These are phyloP conservation scores for Tardiomyces blankii DNA, from an alignment of 1,139 yeast genomes.

Conservation along the genomic window DNA sequence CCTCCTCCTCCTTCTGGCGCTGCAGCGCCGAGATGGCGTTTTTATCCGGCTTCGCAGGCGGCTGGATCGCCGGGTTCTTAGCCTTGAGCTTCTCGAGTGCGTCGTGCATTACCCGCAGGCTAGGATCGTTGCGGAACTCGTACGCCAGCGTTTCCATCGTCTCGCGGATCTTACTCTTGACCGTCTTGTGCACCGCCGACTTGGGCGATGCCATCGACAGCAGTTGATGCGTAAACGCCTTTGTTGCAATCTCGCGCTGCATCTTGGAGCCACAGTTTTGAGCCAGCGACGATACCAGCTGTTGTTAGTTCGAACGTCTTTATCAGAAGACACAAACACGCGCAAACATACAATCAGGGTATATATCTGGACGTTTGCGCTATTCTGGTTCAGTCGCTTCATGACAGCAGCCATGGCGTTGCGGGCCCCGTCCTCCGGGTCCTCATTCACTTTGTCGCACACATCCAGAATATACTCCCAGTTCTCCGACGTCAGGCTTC, in stretches of 20 bases:
- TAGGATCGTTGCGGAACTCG: constrained; percentile 57
- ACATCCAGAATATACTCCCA: constrained; percentile 78
- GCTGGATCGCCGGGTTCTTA: constrained; percentile 24
- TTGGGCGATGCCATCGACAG: constrained; percentile 44
- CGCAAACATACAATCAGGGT: constrained; percentile 34
- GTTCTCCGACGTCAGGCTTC: constrained; percentile 70
- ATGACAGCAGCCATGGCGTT: constrained; percentile 42
- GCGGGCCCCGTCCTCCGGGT: constrained; percentile 55
- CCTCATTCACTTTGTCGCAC: constrained; percentile 65
- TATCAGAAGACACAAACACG: no score
- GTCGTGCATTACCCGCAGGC: constrained; percentile 56
- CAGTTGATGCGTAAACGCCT: constrained; percentile 49
- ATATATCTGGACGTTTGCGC: constrained; percentile 74
- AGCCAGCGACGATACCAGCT: constrained; percentile 66
- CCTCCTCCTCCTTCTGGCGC: constrained; percentile 61
- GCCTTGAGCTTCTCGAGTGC: constrained; percentile 31
- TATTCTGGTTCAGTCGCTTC: constrained; percentile 44
- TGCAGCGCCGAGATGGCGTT: constrained; percentile 39
- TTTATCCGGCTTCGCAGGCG: constrained; percentile 56
- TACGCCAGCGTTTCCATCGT: constrained; percentile 53
- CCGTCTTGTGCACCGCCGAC: constrained; percentile 46
- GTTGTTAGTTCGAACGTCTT: no score
- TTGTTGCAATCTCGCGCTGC: constrained; percentile 72
- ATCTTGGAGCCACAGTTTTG: constrained; percentile 90
- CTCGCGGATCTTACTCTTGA: constrained; percentile 56